Base-by-base conservation (phyloP, 2,329 filamentous ascomycete species). In the Pseudocercospora fijiensis region DNA sequence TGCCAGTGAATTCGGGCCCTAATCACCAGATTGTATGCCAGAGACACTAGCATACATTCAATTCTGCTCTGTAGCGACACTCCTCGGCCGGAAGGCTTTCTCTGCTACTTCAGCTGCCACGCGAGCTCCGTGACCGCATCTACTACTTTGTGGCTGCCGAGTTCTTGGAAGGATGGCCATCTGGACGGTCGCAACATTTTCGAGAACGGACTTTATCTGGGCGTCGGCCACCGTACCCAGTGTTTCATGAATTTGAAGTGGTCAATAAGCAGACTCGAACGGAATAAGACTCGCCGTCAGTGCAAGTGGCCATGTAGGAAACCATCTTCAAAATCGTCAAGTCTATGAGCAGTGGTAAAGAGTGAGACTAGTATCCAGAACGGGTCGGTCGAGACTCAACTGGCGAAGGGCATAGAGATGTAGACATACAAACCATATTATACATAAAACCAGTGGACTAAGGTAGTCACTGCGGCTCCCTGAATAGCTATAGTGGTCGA, bases 1-100 rank as follows among this genome's bases (percentile, higher is more conserved):
- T 18, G 61, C 70, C 4, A 58, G 58, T 24, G 66, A 67, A 11
- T 61, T 64, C 16, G 59, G 62, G 22, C 60, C 62, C 8, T 66
- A 37, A 58, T 28, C 9, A 20, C 13, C 33, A 37, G n/a, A 13
- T 5, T 33, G 30, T 3, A 5, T 33, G 30, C 11, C 30, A 33
- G 10, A 33, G 16, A 33, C 5, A 33, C 10, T 13, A 13, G 16
- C 30, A 33, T 3, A 33, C 10, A 13, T 33, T 10, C 16, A 13
- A 1, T 33, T 16, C 11, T 33, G 30, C 11, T 30, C 8, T 30
- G 28, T 6, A 30, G 2, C 8, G 28, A 30, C 11, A 37, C 13
- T n/a, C 13, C 10, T 16, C 3, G 33, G n/a, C 13, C n/a, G 33
- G 33, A 37, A 2, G n/a, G 33, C 33, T n/a, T 9, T 20, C 18